Evolutionary conservation across 345 rosid species (phyloP).

Genomic region (Odontarrhena argentea): DNA sequence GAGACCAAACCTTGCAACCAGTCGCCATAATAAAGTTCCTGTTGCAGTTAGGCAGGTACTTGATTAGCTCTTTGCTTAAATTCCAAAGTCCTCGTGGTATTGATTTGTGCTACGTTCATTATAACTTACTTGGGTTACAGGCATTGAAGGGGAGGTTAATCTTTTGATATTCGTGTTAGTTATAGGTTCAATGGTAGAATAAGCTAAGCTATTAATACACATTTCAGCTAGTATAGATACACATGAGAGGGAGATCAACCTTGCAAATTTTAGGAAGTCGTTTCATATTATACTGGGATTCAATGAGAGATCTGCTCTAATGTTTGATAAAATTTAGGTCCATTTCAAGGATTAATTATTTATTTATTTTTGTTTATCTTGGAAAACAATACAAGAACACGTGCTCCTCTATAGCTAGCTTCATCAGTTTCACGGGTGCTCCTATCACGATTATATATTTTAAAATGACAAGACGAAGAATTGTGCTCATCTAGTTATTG

Average conservation of each 20-base stretch:
- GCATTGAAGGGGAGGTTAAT: background rate
- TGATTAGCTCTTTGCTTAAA: constrained; percentile 1
- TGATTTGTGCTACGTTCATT: constrained; percentile 4
- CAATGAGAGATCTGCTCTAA: background rate
- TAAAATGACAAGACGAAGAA: background rate
- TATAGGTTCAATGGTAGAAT: constrained; percentile 12
- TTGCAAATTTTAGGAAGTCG: background rate
- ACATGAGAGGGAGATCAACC: constrained; percentile 7
- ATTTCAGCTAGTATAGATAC: constrained; percentile 4
- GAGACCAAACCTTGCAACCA: constrained; percentile 72
- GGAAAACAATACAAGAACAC: constrained; percentile 12
- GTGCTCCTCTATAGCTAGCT: constrained; percentile 13
- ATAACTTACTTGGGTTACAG: constrained; percentile 17
- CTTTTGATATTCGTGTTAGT: constrained; percentile 7
- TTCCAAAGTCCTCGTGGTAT: background rate
- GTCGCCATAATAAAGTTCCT: constrained; percentile 83
- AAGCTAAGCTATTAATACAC: background rate
- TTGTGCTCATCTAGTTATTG: background rate
- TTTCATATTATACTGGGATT: background rate
- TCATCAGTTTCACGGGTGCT: background rate
- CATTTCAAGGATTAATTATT: background rate
- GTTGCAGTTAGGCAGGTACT: constrained; percentile 86
- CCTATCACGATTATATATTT: background rate
- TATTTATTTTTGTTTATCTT: background rate
- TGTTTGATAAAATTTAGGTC: constrained; percentile 16